Conservation (phyloP, 2,329 filamentous ascomycete species). For the Trichoderma atroviride region DNA sequence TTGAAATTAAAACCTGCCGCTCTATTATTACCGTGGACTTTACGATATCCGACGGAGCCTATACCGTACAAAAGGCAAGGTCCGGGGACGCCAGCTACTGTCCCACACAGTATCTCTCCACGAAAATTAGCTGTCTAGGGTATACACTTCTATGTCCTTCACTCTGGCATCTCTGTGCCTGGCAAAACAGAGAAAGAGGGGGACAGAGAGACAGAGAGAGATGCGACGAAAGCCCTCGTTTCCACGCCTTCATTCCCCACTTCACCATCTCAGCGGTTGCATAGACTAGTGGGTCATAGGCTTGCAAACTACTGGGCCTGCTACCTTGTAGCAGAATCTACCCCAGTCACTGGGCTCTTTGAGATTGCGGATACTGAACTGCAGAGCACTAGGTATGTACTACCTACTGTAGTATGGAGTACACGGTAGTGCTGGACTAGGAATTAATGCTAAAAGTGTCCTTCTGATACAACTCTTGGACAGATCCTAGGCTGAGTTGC, state of each 20-base stretch:
- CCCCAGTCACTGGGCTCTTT: neutral
- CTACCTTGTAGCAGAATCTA: constrained; percentile 2
- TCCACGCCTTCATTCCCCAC: constrained; percentile 8
- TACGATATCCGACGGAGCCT: constrained; percentile 1
- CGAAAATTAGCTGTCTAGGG: neutral
- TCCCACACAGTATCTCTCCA: neutral
- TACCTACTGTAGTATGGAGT: neutral
- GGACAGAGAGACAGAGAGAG: neutral
- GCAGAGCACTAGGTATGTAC: neutral
- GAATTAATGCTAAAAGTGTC: neutral
- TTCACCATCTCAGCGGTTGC: constrained; percentile 8
- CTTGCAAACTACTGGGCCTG: neutral
- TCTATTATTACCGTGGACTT: neutral
- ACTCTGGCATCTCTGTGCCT: neutral
- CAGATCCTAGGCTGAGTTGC: neutral
- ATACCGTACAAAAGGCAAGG: neutral
- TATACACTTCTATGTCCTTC: neutral
- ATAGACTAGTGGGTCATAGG: constrained; percentile 9
- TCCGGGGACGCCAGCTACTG: neutral
- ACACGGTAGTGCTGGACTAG: neutral
- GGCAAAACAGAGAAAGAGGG: neutral
- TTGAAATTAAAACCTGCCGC: neutral
- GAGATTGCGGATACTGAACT: constrained; percentile 2
- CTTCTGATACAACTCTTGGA: neutral
- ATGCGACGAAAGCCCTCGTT: neutral